phyloP scores from a whole-genome alignment of 2,329 filamentous ascomycete genomes.

The Metarhizium robertsii region DNA sequence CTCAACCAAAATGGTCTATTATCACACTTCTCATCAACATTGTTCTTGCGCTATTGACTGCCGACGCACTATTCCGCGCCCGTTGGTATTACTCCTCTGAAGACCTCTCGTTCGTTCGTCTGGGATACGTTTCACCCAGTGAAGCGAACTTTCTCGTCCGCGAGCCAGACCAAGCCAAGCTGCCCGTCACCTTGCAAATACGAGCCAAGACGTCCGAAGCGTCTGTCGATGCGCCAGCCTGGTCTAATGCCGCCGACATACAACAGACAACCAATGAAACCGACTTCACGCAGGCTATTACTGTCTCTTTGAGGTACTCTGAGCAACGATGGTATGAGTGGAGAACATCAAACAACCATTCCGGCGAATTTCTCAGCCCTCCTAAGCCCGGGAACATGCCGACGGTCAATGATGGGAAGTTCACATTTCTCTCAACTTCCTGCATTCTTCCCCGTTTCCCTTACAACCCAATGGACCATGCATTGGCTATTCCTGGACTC shows the following conservation, averaged over 20 bases:
- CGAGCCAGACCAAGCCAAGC: conserved; percentile 65
- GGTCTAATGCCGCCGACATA: conserved; percentile 59
- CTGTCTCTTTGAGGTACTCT: conserved; percentile 51
- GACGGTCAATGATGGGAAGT: conserved; percentile 53
- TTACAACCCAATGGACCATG: conserved; percentile 75
- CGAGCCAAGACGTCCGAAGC: conserved; percentile 41
- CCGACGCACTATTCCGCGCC: conserved; percentile 71
- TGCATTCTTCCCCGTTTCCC: conserved; percentile 90
- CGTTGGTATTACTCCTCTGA: conserved; percentile 59
- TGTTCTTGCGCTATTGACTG: conserved; percentile 55
- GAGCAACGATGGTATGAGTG: conserved; percentile 75
- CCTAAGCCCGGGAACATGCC: conserved; percentile 59
- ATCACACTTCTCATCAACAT: conserved; percentile 66
- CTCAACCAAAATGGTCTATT: conserved; percentile 55
- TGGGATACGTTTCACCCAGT: conserved; percentile 76
- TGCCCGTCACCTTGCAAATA: conserved; percentile 68
- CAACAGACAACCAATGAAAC: conserved; percentile 62
- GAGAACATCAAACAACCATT: conserved; percentile 76
- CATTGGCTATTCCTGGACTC: conserved; percentile 74
- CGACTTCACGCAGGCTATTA: conserved; percentile 70
- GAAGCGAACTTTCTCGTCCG: conserved; percentile 76
- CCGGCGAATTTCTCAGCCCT: conserved; percentile 71
- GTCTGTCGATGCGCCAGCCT: conserved; percentile 47
- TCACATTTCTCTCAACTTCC: conserved; percentile 86
- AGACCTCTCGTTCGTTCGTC: conserved; percentile 74